Evolutionary conservation across 257 asterid species (phyloP), one percentile per base, ranked within the genome.

Genomic region (Forsythia suspensa): DNA sequence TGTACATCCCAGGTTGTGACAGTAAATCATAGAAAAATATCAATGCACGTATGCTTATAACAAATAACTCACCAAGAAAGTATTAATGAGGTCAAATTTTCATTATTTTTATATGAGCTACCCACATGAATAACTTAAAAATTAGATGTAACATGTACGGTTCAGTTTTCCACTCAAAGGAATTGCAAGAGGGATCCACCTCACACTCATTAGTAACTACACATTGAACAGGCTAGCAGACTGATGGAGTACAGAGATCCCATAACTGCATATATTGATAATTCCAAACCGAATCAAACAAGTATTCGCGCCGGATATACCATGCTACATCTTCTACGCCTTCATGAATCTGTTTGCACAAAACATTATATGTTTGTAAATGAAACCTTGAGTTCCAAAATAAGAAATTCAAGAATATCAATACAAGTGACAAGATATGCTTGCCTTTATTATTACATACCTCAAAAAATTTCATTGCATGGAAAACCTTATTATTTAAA

Each of bases 251-350:
- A 37, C 99, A 94, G 40, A 90, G 90, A 88, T 93, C 99, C 95
- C 97, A 89, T 73, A 93, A 72, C 74, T 92, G 93, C 82, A 95
- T 87, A 85, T 91, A 90, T 65, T 88, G 97, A 85, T 95, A 98
- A 87, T 95, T 97, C 81, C 98, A 97, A 85, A 87, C 94, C 4
- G 98, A 93, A 77, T 96, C 98, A 91, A 95, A 95, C 82, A 95
- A 89, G 79, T 95, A 83, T 81, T 95, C 98, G 55, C 90, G 96
- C 90, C 98, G 88, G 72, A 86, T 87, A 87, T 93, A 97, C 98
- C 99, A 95, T 44, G 98, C 97, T 74, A 93, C 98, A 87, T 95
- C 99, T 89, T 95, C 99, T 95, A 80, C 9, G 61, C 63, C 38
- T 36, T 68, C 59, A 81, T 39, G 72, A 41, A 66, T 51, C 18